Conservation (phyloP, 352 stramenopile species). For the Sclerospora graminicola region DNA sequence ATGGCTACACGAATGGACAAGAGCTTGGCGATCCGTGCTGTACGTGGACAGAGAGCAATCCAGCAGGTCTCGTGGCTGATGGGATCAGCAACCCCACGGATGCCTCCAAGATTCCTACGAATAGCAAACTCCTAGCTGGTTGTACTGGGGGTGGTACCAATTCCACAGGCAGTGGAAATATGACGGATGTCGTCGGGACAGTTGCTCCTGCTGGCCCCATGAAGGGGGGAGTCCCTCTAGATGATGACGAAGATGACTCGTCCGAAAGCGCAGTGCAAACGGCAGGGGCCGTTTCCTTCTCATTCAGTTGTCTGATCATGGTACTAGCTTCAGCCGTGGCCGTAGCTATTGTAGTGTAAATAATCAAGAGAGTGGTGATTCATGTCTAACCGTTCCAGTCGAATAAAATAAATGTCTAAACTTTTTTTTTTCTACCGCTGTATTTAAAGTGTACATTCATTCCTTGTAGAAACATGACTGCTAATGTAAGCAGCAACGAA, state of each 20-base stretch:
- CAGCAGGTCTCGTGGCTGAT: slow-evolving; percentile 35
- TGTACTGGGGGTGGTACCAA: slow-evolving; percentile 19
- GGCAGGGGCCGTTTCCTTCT: slow-evolving; percentile 1
- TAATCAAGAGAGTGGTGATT: too few species aligned
- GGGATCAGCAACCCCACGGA: slow-evolving; percentile 55
- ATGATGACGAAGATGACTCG: slow-evolving; percentile 53
- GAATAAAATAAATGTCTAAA: too few species aligned
- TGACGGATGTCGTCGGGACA: slow-evolving; percentile 24
- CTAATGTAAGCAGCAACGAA: too few species aligned
- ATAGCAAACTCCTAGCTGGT: slow-evolving; percentile 31
- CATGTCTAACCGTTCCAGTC: too few species aligned
- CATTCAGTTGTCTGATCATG: slow-evolving; percentile 6
- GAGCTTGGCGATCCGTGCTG: slow-evolving; percentile 82
- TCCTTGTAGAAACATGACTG: too few species aligned
- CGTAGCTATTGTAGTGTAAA: background rate
- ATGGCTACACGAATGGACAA: slow-evolving; percentile 78
- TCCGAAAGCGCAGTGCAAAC: slow-evolving; percentile 36
- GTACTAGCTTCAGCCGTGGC: slow-evolving; percentile 4
- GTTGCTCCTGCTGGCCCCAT: slow-evolving; percentile 14
- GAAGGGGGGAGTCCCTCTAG: slow-evolving; percentile 15
- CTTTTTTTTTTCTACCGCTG: too few species aligned
- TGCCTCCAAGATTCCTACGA: slow-evolving; percentile 42
- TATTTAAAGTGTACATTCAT: too few species aligned
- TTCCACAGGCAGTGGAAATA: slow-evolving; percentile 15
- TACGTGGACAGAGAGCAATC: slow-evolving; percentile 44